Percentiles rank a stretch among this genome's conserved stretches.
phyloP scores from a whole-genome alignment of 2,329 filamentous ascomycete species.

The Didymella keratinophila region DNA sequence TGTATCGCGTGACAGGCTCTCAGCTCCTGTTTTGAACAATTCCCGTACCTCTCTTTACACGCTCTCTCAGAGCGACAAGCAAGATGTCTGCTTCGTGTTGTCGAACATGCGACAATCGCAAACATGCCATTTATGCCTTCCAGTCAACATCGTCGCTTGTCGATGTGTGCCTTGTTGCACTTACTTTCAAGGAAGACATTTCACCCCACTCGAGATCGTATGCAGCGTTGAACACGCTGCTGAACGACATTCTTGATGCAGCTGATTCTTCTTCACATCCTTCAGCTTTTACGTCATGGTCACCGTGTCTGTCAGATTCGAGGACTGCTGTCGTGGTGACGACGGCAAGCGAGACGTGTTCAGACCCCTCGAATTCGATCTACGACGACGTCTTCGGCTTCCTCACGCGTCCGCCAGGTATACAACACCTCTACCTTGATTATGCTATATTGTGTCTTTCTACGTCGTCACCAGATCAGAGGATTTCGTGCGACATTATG shows the following conservation, averaged over 20 bases:
- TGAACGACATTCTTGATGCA: constrained; percentile 41
- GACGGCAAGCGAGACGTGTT: constrained; percentile 33
- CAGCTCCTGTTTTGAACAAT: neutral
- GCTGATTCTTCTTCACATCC: constrained; percentile 34
- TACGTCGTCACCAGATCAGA: constrained; percentile 26
- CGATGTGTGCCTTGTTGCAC: constrained; percentile 35
- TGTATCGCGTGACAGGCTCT: neutral
- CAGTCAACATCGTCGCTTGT: constrained; percentile 27
- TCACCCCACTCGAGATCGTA: constrained; percentile 18
- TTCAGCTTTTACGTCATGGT: constrained; percentile 40
- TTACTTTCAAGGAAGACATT: constrained; percentile 32
- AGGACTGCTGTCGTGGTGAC: constrained; percentile 33
- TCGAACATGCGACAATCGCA: constrained; percentile 40
- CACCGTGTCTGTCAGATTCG: constrained; percentile 31
- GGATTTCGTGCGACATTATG: constrained; percentile 37
- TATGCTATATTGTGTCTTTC: constrained; percentile 35
- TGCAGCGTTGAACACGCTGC: constrained; percentile 30
- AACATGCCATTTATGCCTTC: constrained; percentile 27
- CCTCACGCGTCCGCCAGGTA: constrained; percentile 26
- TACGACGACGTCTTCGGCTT: constrained; percentile 31
- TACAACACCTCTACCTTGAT: constrained; percentile 39
- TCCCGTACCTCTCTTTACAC: neutral
- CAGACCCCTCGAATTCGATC: constrained; percentile 24
- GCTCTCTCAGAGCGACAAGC: neutral
- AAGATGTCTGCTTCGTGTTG: constrained; percentile 32